Base-by-base conservation (phyloP, 1,284 basidiomycete species). In the Mrakiaceae sp. region DNA sequence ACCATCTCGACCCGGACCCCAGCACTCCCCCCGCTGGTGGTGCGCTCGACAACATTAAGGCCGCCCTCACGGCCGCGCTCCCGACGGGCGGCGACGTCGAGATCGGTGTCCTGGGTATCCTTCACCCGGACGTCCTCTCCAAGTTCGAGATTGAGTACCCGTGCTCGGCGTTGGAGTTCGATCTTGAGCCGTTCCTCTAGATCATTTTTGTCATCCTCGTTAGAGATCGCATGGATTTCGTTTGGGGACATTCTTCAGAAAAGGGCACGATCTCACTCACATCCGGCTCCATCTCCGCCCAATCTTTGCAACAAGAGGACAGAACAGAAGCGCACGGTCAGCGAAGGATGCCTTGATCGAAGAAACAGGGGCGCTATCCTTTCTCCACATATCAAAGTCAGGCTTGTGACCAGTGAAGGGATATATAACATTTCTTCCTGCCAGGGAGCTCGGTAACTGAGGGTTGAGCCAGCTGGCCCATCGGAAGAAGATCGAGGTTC, bases 81-180 rank as follows among this genome's bases (percentile, higher is more conserved):
- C 68, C 71, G 1, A 42, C 63, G 6, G 51, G 52, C 27, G 40
- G 66, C 70, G 92, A 95, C 75, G 75, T 84, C 62, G 80, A 83
- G 67, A 87, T 97, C 71, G 93, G 93, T 52, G 83, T 81, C 48
- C 79, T 97, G 64, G 93, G 93, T 43, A 88, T 96, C 70, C 79
- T 97, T 67, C 93, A 97, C 75, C 93, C 94, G 3, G 82, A 79
- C 11, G 94, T 96, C n/a, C 79, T 97, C 65, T 83, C 85, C 71
- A 90, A 89, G 71, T 97, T 94, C 76, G 92, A 96, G 75, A 87
- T 98, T 69, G 83, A 84, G 58, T 94, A 90, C 77, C 96, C 95
- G n/a, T 97, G 93, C 77, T 96, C 93, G 14, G 87, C 87, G 9
- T 79, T 99, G 67, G 96, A 99, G 81, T 91, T 98, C 74, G 87